phyloP scores from a whole-genome alignment of 169 alveolate species.

The Toxoplasma gondii region DNA sequence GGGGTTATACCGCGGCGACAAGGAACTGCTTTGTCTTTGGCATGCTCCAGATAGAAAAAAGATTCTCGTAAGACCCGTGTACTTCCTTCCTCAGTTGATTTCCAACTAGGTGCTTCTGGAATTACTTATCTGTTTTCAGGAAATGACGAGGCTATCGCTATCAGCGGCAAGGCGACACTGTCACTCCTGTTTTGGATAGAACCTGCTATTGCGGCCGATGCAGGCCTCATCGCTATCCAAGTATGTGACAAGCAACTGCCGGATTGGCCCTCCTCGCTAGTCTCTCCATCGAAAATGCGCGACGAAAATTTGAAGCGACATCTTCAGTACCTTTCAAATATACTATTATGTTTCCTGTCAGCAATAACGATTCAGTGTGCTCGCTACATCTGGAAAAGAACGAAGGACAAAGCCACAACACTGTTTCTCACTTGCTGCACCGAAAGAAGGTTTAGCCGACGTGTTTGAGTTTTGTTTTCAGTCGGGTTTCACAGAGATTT shows the following conservation, averaged over 20 bases:
- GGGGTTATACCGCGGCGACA: no score
- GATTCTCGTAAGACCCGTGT: no score
- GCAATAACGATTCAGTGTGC: no score
- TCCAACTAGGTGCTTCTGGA: no score
- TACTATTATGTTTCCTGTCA: no score
- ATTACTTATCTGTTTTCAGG: no score
- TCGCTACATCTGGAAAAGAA: no score
- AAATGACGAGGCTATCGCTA: not conserved
- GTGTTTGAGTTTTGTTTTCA: not conserved
- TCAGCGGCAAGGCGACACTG: not conserved
- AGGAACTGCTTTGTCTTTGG: no score
- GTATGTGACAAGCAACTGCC: not conserved
- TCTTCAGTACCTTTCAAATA: no score
- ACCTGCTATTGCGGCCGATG: not conserved
- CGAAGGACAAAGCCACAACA: not conserved
- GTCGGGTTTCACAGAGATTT: not conserved
- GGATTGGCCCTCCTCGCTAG: not conserved
- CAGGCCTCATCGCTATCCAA: not conserved
- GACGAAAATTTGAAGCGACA: not conserved
- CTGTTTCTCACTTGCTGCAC: not conserved
- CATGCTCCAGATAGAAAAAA: no score
- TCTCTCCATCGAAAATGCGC: not conserved
- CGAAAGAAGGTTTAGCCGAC: not conserved
- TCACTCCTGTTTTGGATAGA: not conserved
- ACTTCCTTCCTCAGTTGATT: no score